phyloP scores from a whole-genome alignment of 2,329 filamentous ascomycete genomes.

The Neonectria faginata region DNA sequence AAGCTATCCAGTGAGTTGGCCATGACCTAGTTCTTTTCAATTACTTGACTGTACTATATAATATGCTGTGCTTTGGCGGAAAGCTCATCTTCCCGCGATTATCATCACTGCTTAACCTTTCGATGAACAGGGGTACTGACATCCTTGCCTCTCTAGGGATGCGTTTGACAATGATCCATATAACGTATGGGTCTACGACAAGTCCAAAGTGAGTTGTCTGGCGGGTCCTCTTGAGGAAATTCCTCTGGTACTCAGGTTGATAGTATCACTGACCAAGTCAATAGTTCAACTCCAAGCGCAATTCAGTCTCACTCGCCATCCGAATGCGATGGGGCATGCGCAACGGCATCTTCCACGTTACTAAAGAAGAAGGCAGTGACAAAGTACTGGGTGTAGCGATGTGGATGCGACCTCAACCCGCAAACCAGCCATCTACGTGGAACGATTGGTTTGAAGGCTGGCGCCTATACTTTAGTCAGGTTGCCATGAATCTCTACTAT shows the following conservation, averaged over 20 bases:
- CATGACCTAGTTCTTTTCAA: neutral
- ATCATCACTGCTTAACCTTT: neutral
- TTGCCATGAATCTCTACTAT: slow-evolving; percentile 74
- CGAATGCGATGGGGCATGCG: slow-evolving; percentile 78
- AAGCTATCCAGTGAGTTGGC: slow-evolving; percentile 66
- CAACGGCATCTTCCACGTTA: slow-evolving; percentile 76
- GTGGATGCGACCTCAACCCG: slow-evolving; percentile 72
- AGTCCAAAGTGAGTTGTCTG: slow-evolving; percentile 56
- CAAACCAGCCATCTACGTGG: slow-evolving; percentile 66
- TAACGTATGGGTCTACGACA: slow-evolving; percentile 73
- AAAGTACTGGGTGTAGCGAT: slow-evolving; percentile 77
- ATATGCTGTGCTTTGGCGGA: neutral
- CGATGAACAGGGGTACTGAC: neutral
- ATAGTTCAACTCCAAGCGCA: slow-evolving; percentile 71
- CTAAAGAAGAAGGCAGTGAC: slow-evolving; percentile 66
- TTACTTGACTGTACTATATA: neutral
- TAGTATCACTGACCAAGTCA: too few relatives aligned
- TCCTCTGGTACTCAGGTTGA: neutral
- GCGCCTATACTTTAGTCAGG: slow-evolving; percentile 74
- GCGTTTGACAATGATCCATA: slow-evolving; percentile 77
- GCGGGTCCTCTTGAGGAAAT: fast-evolving
- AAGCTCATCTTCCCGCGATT: neutral
- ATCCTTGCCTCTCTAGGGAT: slow-evolving; percentile 46
- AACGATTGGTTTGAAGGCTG: slow-evolving; percentile 71
- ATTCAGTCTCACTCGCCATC: slow-evolving; percentile 71